Evolutionary conservation across 2,329 filamentous ascomycete species (phyloP).

Genomic region (Conoideocrella luteorostrata): DNA sequence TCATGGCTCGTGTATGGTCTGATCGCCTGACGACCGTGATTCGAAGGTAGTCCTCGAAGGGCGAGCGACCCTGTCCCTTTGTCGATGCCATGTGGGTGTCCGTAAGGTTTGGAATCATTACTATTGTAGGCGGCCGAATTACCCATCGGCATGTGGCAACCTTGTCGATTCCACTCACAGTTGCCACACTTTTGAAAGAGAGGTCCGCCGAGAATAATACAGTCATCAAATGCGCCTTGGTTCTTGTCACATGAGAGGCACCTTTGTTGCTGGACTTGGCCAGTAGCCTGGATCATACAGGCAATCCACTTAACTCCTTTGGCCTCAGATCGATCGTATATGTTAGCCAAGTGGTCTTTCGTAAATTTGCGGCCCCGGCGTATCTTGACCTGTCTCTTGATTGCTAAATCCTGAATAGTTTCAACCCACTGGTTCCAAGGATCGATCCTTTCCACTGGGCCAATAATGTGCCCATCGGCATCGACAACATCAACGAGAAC

Average conservation of each 20-base stretch:
- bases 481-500: slow-evolving; percentile 30
- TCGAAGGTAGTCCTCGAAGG: slow-evolving; percentile 6
- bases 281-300: slow-evolving; percentile 45
- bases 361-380: slow-evolving; percentile 36
- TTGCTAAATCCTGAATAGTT: slow-evolving; percentile 28
- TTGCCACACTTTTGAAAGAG: slow-evolving; percentile 44
- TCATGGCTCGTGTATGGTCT: slow-evolving; percentile 1
- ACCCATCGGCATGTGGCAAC: slow-evolving; percentile 22
- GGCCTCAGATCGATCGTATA: slow-evolving; percentile 35
- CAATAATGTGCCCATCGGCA: slow-evolving; percentile 31
- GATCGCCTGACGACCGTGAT: neutral
- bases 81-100: neutral
- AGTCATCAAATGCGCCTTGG: slow-evolving; percentile 38
- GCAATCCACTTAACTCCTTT: slow-evolving; percentile 41
- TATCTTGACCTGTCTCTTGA: slow-evolving; percentile 34
- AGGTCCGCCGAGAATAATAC: slow-evolving; percentile 34
- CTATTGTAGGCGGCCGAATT: too few relatives aligned
- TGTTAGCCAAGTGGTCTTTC: slow-evolving; percentile 29
- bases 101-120: too few relatives aligned
- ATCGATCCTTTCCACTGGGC: slow-evolving; percentile 28
- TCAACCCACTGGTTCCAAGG: slow-evolving; percentile 35
- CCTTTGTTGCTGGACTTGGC: slow-evolving; percentile 30
- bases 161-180: slow-evolving; percentile 42
- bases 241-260: slow-evolving; percentile 37
- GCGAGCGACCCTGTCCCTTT: neutral